Evolutionary conservation across 805 yeast species (phyloP), one percentile per base, ranked within the genome.

Genomic region (Metschnikowia bowlesiae): DNA sequence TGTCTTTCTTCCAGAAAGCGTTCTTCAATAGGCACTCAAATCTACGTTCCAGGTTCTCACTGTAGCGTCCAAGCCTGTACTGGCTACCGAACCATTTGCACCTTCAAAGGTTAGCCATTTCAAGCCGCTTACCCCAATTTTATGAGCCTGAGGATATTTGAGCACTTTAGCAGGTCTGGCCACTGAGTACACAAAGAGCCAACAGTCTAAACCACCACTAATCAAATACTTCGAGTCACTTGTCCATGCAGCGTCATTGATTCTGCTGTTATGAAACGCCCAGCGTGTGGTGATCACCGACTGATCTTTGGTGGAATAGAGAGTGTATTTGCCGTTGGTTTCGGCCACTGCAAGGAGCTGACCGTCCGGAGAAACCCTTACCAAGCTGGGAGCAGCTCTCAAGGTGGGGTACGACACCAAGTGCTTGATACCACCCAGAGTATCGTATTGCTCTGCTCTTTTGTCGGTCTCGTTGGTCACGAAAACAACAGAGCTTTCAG

Each of bases 261-360:
- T 85, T 49, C 80, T 83, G 50, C 96, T 85, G 2, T 91, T 87
- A 65, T 94, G 97, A 82, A 89, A 92, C 0, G 96, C 85, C 99
- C 99, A 94, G 64, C 97, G 81, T 0, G 95, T 82, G 2, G 98
- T 89, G 35, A 83, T 77, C 7, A 88, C 70, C 2, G 77, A 57
- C 46, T 73, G 79, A 37, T 82, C 83, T 2, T 64, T 65, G 6
- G 82, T 64, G 55, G 81, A 76, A 67, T 81, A 89, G 35, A 91
- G 74, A n/a, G 84, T 69, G 56, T 90, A 89, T 66, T 92, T 94
- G 33, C 99, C 99, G 47, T 85, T 75, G 5, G 76, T 75, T 61
- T 91, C 97, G 47, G 97, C 97, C 28, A 85, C 87, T 0, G 98
- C 98, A 14, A 86, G 74, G 53, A 70, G 79, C 49, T 74, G 66